These are phyloP conservation scores for Boletus vermiculosoides DNA, from an alignment of 768 basidiomycete genomes.

Conservation along the genomic window DNA sequence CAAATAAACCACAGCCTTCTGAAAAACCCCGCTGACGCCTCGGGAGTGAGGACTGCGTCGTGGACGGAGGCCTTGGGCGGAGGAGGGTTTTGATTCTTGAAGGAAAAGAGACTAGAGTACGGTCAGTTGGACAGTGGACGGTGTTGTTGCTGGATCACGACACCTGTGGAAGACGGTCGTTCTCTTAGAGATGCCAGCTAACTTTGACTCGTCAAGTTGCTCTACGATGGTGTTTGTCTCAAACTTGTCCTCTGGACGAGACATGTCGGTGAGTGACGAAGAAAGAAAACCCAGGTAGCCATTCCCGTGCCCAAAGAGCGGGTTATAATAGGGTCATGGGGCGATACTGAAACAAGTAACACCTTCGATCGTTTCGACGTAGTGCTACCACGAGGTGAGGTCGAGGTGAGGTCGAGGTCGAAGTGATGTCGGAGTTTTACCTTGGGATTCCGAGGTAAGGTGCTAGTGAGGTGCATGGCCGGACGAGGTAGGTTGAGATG, in stretches of 20 bases:
- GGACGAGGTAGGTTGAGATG: too few relatives aligned
- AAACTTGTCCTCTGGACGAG: neutral
- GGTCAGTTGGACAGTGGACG: neutral
- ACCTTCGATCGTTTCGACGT: too few relatives aligned
- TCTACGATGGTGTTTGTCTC: neutral
- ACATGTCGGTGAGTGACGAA: conserved; percentile 1
- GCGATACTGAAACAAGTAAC: too few relatives aligned
- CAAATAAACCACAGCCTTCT: conserved; percentile 67
- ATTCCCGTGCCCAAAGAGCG: too few relatives aligned
- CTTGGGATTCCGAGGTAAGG: too few relatives aligned
- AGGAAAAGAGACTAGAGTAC: conserved; percentile 9
- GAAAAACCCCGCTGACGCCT: conserved; percentile 60
- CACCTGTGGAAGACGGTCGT: conserved; percentile 1
- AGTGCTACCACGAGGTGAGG: too few relatives aligned
- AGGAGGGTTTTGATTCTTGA: conserved; percentile 27
- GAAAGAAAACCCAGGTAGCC: too few relatives aligned
- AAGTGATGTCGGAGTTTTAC: too few relatives aligned
- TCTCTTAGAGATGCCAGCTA: neutral
- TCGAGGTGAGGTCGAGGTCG: too few relatives aligned
- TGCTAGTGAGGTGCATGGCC: too few relatives aligned
- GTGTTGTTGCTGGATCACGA: neutral
- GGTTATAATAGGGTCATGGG: too few relatives aligned
- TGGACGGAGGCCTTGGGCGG: conserved; percentile 54
- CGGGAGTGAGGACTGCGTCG: conserved; percentile 62
- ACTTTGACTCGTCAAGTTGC: neutral